Evolutionary conservation across 805 yeast genomes (phyloP).

Genomic region (Pichia ethanolica): DNA sequence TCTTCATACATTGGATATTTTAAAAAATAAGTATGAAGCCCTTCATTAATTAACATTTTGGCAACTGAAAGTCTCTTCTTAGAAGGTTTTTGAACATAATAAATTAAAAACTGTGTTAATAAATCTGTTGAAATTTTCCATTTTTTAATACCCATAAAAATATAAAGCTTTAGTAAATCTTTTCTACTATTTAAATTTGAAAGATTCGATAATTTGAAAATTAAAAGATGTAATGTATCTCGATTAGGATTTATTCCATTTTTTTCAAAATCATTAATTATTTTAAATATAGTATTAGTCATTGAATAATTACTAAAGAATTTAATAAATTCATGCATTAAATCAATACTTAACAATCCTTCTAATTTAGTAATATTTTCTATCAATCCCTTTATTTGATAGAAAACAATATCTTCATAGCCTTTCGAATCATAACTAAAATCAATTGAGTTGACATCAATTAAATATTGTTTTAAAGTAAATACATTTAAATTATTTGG

Average conservation of each 20-base stretch:
- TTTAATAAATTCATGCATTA: slow-evolving; percentile 6
- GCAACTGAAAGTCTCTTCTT: neutral
- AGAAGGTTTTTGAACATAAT: neutral
- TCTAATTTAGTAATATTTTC: slow-evolving; percentile 4
- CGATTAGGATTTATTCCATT: slow-evolving; percentile 5
- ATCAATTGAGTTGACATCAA: neutral
- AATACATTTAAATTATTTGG: neutral
- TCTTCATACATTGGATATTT: slow-evolving; percentile 4
- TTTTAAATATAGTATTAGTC: neutral
- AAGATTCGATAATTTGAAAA: neutral
- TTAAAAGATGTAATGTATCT: slow-evolving; percentile 6
- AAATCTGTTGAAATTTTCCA: slow-evolving; percentile 6
- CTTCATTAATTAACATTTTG: slow-evolving; percentile 5
- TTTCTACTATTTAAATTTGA: neutral
- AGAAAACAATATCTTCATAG: neutral
- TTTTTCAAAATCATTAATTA: slow-evolving; percentile 2
- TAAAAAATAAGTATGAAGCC: neutral
- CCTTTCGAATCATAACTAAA: neutral
- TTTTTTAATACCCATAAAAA: neutral
- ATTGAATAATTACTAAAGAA: neutral
- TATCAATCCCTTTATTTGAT: neutral
- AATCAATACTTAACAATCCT: slow-evolving; percentile 1
- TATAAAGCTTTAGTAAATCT: neutral
- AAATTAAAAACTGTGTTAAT: neutral
- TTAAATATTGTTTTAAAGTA: neutral